These are phyloP conservation scores for Yamadazyma conglobata DNA, from an alignment of 1,139 yeast species.

Conservation along the genomic window DNA sequence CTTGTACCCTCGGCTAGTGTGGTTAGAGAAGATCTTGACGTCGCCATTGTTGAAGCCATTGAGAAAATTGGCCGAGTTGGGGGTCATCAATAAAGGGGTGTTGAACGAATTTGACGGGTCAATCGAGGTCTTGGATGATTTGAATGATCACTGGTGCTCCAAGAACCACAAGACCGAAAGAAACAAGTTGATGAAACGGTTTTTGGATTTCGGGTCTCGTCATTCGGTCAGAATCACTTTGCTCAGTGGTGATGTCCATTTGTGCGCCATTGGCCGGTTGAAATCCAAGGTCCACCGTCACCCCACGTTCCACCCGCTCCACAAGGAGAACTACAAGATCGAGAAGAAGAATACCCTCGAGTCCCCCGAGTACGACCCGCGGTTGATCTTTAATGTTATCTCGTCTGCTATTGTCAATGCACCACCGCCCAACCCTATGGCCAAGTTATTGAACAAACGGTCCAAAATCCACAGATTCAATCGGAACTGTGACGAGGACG, in stretches of 20 bases:
- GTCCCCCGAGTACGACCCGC: constrained; percentile 64
- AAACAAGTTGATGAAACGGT: constrained; percentile 52
- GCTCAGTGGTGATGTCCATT: constrained; percentile 89
- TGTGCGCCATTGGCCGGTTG: constrained; percentile 79
- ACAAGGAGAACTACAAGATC: constrained; percentile 25
- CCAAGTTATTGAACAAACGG: constrained; percentile 60
- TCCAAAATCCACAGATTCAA: constrained; percentile 67
- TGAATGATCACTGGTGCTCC: constrained; percentile 97
- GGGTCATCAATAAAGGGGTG: constrained; percentile 62
- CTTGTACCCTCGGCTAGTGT: constrained; percentile 87
- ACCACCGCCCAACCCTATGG: constrained; percentile 91
- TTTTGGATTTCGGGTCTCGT: constrained; percentile 61
- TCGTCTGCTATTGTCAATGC: constrained; percentile 89
- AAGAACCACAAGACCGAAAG: constrained; percentile 77
- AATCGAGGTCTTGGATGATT: constrained; percentile 84
- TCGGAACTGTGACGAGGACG: constrained; percentile 68
- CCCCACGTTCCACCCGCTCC: constrained; percentile 28
- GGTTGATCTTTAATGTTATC: constrained; percentile 77
- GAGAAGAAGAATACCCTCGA: constrained; percentile 38
- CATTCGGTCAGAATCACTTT: constrained; percentile 74
- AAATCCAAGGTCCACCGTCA: constrained; percentile 55
- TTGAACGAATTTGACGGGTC: constrained; percentile 91
- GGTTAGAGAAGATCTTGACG: constrained; percentile 75
- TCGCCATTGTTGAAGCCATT: constrained; percentile 63
- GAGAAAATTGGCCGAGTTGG: constrained; percentile 64